A percentile compares a stretch with the other conserved stretches of the same genome.
These are phyloP conservation scores for Yamadazyma mexicana DNA, from an alignment of 1,139 yeast species.

Conservation along the genomic window DNA sequence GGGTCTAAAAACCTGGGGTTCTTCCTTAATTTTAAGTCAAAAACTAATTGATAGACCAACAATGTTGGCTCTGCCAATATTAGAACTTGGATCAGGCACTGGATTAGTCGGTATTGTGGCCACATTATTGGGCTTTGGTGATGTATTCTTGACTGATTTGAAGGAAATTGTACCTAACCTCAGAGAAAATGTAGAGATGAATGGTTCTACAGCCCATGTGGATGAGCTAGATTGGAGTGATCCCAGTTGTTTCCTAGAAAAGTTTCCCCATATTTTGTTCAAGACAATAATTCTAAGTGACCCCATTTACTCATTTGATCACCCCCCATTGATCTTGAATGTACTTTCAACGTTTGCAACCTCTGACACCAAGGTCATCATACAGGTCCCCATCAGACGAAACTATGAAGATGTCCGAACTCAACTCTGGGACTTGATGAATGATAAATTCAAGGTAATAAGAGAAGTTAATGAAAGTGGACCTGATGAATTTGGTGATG, in stretches of 20 bases:
- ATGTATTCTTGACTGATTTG: constrained; percentile 70
- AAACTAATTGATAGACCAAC: constrained; percentile 33
- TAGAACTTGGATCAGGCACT: constrained; percentile 93
- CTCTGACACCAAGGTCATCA: constrained; percentile 46
- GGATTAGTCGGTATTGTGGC: constrained; percentile 83
- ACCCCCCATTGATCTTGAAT: constrained; percentile 69
- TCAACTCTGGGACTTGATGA: constrained; percentile 55
- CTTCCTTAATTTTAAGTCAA: constrained; percentile 70
- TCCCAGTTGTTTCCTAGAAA: constrained; percentile 41
- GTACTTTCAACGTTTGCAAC: constrained; percentile 48
- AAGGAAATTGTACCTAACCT: constrained; percentile 75
- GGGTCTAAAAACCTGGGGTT: constrained; percentile 96
- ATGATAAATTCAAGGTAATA: constrained; percentile 23
- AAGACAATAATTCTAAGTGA: constrained; percentile 75
- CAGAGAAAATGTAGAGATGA: constrained; percentile 52
- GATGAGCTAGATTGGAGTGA: constrained; percentile 76
- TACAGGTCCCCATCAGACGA: constrained; percentile 75
- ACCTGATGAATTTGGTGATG: constrained; percentile 82
- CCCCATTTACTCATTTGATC: constrained; percentile 81
- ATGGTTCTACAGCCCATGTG: constrained; percentile 40
- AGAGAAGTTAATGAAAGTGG: constrained; percentile 54
- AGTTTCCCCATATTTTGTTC: constrained; percentile 30
- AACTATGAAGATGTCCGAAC: constrained; percentile 67
- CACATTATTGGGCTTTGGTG: constrained; percentile 43
- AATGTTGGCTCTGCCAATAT: constrained; percentile 42